Conservation (phyloP, 345 rosid species). For the Brassica incana region DNA sequence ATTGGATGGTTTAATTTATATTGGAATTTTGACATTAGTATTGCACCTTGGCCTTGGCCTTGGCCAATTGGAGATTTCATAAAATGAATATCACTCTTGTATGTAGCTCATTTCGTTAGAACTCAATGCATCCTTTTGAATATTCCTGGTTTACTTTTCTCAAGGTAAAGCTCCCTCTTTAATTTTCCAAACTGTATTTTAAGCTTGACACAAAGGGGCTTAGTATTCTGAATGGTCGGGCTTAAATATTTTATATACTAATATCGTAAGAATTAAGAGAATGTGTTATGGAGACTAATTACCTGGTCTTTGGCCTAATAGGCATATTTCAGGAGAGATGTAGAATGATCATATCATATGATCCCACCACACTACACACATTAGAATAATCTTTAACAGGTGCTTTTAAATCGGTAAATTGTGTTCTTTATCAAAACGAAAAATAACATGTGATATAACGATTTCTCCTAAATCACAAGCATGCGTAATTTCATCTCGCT, state of each 20-base stretch:
- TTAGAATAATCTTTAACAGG: neutral
- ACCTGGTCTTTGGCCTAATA: neutral
- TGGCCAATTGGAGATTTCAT: neutral
- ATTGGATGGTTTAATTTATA: neutral
- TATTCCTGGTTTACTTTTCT: neutral
- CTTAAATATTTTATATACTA: neutral
- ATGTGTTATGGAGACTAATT: neutral
- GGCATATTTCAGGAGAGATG: neutral
- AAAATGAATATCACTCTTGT: neutral
- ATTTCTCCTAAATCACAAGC: neutral
- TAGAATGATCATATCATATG: neutral
- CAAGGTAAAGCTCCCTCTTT: neutral
- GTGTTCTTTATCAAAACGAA: neutral
- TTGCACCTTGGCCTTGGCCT: slow-evolving; percentile 6
- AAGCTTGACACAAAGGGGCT: neutral
- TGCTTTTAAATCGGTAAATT: neutral
- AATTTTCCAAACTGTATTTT: neutral
- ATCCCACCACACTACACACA: neutral
- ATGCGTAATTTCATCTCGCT: neutral
- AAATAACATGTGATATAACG: neutral
- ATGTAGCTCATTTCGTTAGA: neutral
- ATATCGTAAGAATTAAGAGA: neutral
- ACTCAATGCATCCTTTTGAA: slow-evolving; percentile 3
- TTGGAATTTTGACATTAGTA: neutral
- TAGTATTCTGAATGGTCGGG: neutral